Evolutionary conservation across 805 yeast species (phyloP).

Genomic region (Candida chilensis): DNA sequence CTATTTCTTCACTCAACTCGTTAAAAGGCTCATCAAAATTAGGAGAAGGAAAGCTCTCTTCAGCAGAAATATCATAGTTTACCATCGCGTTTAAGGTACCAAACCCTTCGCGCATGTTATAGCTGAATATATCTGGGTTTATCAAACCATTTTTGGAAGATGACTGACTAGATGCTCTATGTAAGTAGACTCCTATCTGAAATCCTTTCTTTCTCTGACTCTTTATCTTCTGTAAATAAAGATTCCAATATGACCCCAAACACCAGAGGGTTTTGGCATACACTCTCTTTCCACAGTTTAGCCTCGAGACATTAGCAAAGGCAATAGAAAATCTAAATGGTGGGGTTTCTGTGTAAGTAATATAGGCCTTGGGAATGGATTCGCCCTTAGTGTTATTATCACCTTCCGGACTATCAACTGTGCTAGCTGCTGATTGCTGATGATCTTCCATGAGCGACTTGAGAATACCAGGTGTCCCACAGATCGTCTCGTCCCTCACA

Average conservation of each 20-base stretch:
- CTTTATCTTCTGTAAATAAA: constrained; percentile 39
- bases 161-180: constrained; percentile 30
- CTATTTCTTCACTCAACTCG: too few species aligned
- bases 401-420: constrained; percentile 1
- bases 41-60: too few species aligned
- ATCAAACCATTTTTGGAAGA: constrained; percentile 27
- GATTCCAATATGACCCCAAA: constrained; percentile 54
- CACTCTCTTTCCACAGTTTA: constrained; percentile 34
- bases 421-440: constrained; percentile 4
- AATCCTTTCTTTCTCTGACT: constrained; percentile 26
- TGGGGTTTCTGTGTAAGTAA: constrained; percentile 23
- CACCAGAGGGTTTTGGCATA: constrained; percentile 48
- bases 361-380: too few species aligned
- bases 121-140: constrained; percentile 24
- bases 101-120: too few species aligned
- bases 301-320: constrained; percentile 35
- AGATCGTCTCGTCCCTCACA: constrained; percentile 34
- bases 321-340: constrained; percentile 48
- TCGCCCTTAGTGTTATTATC: constrained; percentile 3
- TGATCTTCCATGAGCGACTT: constrained; percentile 14
- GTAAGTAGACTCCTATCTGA: constrained; percentile 50
- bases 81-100: too few species aligned
- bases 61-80: too few species aligned
- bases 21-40: too few species aligned
- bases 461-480: constrained; percentile 30